Conservation (phyloP, 305 asterid species). For the Fraxinus baroniana region DNA sequence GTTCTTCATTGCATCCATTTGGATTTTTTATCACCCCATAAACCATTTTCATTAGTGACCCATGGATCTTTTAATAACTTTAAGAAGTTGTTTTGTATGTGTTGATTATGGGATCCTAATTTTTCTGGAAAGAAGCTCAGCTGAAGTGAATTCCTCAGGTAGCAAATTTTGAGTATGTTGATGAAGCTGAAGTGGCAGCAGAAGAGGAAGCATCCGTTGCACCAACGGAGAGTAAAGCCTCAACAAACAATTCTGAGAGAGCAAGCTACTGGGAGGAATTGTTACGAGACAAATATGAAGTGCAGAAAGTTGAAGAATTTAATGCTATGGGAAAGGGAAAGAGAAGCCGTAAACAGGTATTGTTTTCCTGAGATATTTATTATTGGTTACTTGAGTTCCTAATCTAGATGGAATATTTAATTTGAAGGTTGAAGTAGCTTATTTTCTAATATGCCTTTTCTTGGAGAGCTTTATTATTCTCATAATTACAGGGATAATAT, state of each 20-base stretch:
- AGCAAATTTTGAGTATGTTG: conserved; percentile 90
- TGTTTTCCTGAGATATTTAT: conserved; percentile 7
- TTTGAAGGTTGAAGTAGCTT: not conserved
- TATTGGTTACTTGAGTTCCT: conserved; percentile 12
- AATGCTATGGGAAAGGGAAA: conserved; percentile 95
- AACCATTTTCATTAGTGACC: conserved; percentile 16
- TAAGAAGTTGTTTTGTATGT: conserved; percentile 1
- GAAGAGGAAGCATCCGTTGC: conserved; percentile 69
- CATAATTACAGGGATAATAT: not conserved
- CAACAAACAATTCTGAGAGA: conserved; percentile 67
- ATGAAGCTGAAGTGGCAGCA: conserved; percentile 64
- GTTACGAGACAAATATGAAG: conserved; percentile 77
- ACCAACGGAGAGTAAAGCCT: conserved; percentile 52
- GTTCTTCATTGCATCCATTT: not conserved
- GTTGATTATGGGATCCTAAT: conserved; percentile 5
- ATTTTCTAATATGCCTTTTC: not conserved
- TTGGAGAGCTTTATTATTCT: not conserved
- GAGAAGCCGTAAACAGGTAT: conserved; percentile 92
- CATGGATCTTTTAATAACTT: conserved; percentile 12
- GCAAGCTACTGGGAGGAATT: conserved; percentile 86
- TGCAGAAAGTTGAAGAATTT: conserved; percentile 78
- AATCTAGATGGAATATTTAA: conserved; percentile 2
- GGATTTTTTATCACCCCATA: not conserved
- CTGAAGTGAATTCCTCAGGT: conserved; percentile 52
- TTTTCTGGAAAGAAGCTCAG: conserved; percentile 25